Conservation (phyloP, 2,329 filamentous ascomycete species). For the Rhinocladiella mackenziei region DNA sequence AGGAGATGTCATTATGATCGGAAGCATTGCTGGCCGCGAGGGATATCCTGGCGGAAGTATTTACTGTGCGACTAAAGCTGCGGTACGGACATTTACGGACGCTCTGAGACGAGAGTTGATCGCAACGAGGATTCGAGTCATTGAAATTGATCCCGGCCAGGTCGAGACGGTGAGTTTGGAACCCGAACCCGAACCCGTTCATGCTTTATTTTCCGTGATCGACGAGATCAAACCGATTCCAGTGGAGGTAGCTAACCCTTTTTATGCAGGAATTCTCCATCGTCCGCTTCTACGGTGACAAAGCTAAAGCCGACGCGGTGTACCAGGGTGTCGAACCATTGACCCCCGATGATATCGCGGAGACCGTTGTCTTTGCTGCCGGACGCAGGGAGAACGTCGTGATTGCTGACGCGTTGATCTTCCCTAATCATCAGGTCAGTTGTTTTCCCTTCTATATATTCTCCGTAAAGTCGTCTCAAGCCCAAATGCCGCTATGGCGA, state of each 20-base stretch:
- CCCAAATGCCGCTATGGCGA: too few relatives aligned
- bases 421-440: conserved; percentile 72
- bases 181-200: neutral
- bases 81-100: conserved; percentile 79
- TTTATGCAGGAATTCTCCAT: conserved; percentile 67
- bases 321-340: conserved; percentile 70
- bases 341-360: conserved; percentile 85
- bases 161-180: conserved; percentile 64
- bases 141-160: conserved; percentile 86
- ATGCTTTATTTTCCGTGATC: neutral
- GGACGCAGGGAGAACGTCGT: conserved; percentile 86
- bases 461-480: too few relatives aligned
- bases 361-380: conserved; percentile 81
- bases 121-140: conserved; percentile 72
- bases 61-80: conserved; percentile 91
- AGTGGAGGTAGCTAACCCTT: too few relatives aligned
- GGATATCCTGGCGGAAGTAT: conserved; percentile 81
- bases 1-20: conserved; percentile 95
- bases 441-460: too few relatives aligned
- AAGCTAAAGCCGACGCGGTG: conserved; percentile 81
- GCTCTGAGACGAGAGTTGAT: conserved; percentile 78
- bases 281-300: conserved; percentile 83
- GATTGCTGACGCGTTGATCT: conserved; percentile 79
- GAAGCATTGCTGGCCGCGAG: conserved; percentile 85
- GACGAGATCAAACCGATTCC: too few relatives aligned